Evolutionary conservation across 2,329 filamentous ascomycete genomes (phyloP).

Genomic region (Coniochaeta hoffmannii): DNA sequence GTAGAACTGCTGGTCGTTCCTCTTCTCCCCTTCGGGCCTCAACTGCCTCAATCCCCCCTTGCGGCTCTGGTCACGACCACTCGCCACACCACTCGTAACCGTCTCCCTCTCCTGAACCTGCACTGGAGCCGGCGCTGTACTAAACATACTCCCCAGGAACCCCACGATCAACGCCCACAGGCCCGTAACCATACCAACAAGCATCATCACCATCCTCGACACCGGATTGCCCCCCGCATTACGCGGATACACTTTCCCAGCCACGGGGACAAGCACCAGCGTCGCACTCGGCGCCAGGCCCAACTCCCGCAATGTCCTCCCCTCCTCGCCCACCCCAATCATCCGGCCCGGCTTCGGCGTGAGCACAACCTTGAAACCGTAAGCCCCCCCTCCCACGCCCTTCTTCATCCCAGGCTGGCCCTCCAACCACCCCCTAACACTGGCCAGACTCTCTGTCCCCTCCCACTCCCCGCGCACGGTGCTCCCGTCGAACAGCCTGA

Average conservation of each 20-base stretch:
- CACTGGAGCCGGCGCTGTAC: conserved; percentile 10
- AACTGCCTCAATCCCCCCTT: conserved; percentile 46
- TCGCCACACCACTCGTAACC: conserved; percentile 12
- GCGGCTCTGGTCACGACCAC: conserved; percentile 15
- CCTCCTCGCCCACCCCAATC: conserved; percentile 70
- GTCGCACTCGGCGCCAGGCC: conserved; percentile 74
- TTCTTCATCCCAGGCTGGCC: conserved; percentile 42
- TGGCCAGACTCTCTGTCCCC: conserved; percentile 51
- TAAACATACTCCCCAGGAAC: conserved; percentile 19
- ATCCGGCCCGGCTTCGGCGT: conserved; percentile 68
- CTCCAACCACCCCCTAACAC: conserved; percentile 72
- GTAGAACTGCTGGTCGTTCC: conserved; percentile 64
- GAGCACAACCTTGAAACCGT: conserved; percentile 77
- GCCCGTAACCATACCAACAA: conserved; percentile 21
- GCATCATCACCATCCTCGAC: conserved; percentile 24
- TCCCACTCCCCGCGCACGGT: conserved; percentile 69
- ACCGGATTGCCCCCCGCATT: conserved; percentile 18
- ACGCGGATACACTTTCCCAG: conserved; percentile 25
- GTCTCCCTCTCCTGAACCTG: conserved; percentile 7
- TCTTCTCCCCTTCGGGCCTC: conserved; percentile 37
- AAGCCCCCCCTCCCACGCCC: conserved; percentile 44
- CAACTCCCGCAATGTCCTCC: conserved; percentile 57
- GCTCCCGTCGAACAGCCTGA: conserved; percentile 77
- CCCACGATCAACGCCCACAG: conserved; percentile 20
- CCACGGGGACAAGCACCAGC: conserved; percentile 69